Evolutionary conservation across 129 eudicot genomes (phyloP), one percentile per base, ranked within the genome.

Genomic region (Helianthus tuberosus): DNA sequence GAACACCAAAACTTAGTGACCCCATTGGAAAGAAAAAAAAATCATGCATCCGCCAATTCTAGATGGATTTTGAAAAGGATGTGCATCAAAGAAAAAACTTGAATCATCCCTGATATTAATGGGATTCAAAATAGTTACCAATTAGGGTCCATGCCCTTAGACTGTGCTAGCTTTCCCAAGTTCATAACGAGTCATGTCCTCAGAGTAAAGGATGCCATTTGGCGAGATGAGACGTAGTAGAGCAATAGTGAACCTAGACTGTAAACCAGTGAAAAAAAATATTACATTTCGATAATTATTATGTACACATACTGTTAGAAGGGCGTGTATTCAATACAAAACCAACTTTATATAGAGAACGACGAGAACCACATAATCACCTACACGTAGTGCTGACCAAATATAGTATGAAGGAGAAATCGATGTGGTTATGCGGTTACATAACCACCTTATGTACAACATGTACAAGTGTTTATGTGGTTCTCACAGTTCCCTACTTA

Each of bases 181-280:
- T 66, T 86, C 78, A 77, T 85, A 82, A 13, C 79, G 89, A 8
- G 73, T 71, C 66, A 68, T 66, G 69, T 90, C 96, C 39, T 90
- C 96, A 1, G 96, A 86, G 70, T 79, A 86, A 10, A 93, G 89
- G 16, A 90, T 74, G 61, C 97, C 96, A 79, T 68, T 74, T 17
- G 91, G 84, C 5, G 88, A 88, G 13, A 84, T 69, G 50, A 93
- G 91, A 44, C 98, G 91, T 25, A 84, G 69, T 27, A 93, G 79
- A 60, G 98, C 91, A 29, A 88, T 43, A 12, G 77, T 69, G 62
- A 93, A 90, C 46, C 98, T 91, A 13, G 93, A 64, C 98, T 93
- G 93, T 68, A 75, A 36, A 66, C 36, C 63, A 32, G 14, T 48
- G 5, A 46, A 68, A 1, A 80, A 14, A 76, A 10, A 36, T 11